Base-by-base conservation (phyloP, 495 filamentous ascomycete genomes). In the Talaromyces trachyspermus region DNA sequence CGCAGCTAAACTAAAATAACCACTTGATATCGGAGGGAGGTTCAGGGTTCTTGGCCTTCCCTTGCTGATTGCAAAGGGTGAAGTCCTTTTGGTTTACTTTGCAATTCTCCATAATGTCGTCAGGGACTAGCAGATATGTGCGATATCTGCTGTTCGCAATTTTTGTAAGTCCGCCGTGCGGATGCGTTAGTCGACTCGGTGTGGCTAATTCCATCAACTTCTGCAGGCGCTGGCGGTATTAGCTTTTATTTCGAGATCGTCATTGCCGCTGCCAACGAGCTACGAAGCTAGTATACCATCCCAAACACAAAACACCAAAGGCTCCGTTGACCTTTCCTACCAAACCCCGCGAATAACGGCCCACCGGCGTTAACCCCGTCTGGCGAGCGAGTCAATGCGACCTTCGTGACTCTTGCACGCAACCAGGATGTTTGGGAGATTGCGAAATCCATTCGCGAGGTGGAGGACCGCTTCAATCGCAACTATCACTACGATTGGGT, bases 401-500 rank as follows among this genome's bases (percentile, higher is more conserved):
- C 94, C 2, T 98, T 98, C 59, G 89, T 98, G 32, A 95, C 89
- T 12, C 75, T 98, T 51, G 92, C 92, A 14, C 83, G 94, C 43
- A 98, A 98, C 62, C 72, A 71, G 24, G 92, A 98, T 62, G 64
- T 96, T 32, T 98, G 94, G 94, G 92, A 97, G 24, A 95, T 98
- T 55, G 85, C 89, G 19, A 81, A 85, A 56, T 94, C 88, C 6
- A 98, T 98, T 58, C 88, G 92, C 18, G 83, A 91, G 53, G 81
- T 98, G 26, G 92, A 98, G 68, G 92, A 98, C 61, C 85, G 92
- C 53, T 97, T 98, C 80, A 98, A 98, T 67, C 78, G 81, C 54
- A 84, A 89, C 42, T 97, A 84, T 65, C 83, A 96, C 70, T 98
- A 98, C 64, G 92, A 97, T 60, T 98, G 92, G 92, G 94, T 98